A percentile compares a stretch with the other conserved stretches of the same genome.
Evolutionary conservation across 116 monocot genomes (phyloP).

Genomic region (Dioscorea cayenensis): DNA sequence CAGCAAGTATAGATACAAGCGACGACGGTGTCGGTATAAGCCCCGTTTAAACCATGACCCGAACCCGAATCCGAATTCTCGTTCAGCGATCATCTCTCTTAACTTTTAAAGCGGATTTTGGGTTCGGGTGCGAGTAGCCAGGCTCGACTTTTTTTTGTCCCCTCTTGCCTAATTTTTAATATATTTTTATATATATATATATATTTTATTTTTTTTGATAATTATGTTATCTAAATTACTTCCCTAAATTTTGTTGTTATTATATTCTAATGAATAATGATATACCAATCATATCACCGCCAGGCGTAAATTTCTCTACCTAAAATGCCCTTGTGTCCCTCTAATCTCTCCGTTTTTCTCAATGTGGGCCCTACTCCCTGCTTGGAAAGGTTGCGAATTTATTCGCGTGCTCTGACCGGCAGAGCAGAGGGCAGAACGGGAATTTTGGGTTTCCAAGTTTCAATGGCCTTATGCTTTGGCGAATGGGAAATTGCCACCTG

Average conservation of each 20-base stretch:
- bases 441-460: neutral
- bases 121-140: neutral
- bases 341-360: neutral
- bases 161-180: neutral
- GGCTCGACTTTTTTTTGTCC: neutral
- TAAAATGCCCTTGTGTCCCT: neutral
- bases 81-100: neutral
- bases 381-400: neutral
- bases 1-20: constrained; percentile 4
- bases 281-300: too few relatives aligned
- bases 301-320: neutral
- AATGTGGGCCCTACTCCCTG: neutral
- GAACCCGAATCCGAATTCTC: neutral
- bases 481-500: neutral
- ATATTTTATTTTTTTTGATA: neutral
- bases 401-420: neutral
- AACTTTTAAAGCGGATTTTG: neutral
- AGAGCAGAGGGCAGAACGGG: neutral
- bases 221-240: neutral
- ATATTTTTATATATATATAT: neutral
- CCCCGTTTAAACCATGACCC: neutral
- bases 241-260: neutral
- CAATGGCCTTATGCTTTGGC: neutral
- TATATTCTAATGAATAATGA: constrained; percentile 2
- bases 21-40: neutral